Evolutionary conservation across 1,284 basidiomycete genomes (phyloP).

Genomic region (Ganoderma sinense): DNA sequence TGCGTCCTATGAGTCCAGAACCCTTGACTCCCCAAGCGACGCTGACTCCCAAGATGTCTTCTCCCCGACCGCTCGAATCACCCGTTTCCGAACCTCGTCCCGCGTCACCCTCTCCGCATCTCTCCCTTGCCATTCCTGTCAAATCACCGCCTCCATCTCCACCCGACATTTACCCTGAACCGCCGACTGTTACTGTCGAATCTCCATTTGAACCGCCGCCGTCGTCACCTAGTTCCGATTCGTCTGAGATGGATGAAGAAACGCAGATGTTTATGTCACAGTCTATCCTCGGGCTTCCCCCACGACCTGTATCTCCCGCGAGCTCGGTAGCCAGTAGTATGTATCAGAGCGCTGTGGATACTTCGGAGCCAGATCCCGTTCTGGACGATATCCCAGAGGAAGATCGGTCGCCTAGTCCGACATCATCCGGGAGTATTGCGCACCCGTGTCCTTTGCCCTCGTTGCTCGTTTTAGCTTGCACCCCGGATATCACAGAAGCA

Average conservation of each 20-base stretch:
- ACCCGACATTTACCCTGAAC: neutral
- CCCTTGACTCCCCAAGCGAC: slow-evolving; percentile 11
- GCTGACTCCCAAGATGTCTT: slow-evolving; percentile 4
- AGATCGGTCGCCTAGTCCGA: slow-evolving; percentile 9
- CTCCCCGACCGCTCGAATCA: slow-evolving; percentile 2
- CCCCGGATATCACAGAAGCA: neutral
- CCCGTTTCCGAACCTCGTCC: neutral
- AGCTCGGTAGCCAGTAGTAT: slow-evolving; percentile 51
- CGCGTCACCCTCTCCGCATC: neutral
- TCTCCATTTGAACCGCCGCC: slow-evolving; percentile 32
- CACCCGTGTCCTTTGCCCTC: slow-evolving; percentile 1
- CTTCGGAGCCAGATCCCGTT: slow-evolving; percentile 30
- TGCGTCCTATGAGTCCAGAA: slow-evolving; percentile 41
- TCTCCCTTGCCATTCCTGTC: neutral
- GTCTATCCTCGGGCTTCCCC: slow-evolving; percentile 66
- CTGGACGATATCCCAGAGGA: slow-evolving; percentile 25
- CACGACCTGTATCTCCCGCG: slow-evolving; percentile 52
- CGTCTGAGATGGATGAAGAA: slow-evolving; percentile 66
- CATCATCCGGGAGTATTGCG: slow-evolving; percentile 1
- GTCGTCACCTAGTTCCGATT: slow-evolving; percentile 45
- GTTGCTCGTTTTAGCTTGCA: neutral
- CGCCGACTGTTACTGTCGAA: neutral
- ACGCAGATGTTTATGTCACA: slow-evolving; percentile 76
- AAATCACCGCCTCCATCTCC: slow-evolving; percentile 1
- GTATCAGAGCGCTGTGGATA: slow-evolving; percentile 78